These are phyloP conservation scores for Penicillium sp. DNA, from an alignment of 2,329 filamentous ascomycete species.

Conservation along the genomic window DNA sequence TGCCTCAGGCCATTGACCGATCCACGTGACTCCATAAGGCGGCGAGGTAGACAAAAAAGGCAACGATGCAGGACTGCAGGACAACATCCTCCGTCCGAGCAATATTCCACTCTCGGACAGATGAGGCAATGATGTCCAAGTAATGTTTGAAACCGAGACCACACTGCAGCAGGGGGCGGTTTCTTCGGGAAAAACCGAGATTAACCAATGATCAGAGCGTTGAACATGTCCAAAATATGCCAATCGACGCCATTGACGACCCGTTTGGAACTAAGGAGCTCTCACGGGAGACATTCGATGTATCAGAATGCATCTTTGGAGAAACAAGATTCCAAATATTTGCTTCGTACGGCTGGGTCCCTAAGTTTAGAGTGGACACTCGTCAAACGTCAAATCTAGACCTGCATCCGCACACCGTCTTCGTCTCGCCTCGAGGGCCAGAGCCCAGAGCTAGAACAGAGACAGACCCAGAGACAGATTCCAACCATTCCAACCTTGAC, in stretches of 20 bases:
- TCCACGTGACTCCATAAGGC: neutral
- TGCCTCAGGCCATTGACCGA: neutral
- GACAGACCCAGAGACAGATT: too few species aligned
- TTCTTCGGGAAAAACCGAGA: neutral
- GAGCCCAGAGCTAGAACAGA: neutral
- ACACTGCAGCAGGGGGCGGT: neutral
- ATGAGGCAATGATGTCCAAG: neutral
- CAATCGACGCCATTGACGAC: constrained; percentile 1
- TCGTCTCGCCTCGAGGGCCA: neutral
- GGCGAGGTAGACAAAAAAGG: neutral
- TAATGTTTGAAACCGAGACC: neutral
- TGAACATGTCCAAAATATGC: neutral
- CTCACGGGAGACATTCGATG: neutral
- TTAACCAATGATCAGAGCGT: neutral
- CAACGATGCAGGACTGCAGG: neutral
- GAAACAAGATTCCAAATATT: neutral
- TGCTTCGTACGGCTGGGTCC: neutral
- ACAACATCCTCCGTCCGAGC: too few species aligned
- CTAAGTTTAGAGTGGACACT: constrained; percentile 1
- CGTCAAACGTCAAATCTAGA: constrained; percentile 2
- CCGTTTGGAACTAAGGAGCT: neutral
- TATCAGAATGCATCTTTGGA: neutral
- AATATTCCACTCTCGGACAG: neutral
- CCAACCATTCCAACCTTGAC: neutral
- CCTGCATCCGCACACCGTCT: neutral